Percentiles rank a stretch among this genome's conserved stretches.
Conservation (phyloP, 2,329 filamentous ascomycete species). For the Orbilia oligospora region DNA sequence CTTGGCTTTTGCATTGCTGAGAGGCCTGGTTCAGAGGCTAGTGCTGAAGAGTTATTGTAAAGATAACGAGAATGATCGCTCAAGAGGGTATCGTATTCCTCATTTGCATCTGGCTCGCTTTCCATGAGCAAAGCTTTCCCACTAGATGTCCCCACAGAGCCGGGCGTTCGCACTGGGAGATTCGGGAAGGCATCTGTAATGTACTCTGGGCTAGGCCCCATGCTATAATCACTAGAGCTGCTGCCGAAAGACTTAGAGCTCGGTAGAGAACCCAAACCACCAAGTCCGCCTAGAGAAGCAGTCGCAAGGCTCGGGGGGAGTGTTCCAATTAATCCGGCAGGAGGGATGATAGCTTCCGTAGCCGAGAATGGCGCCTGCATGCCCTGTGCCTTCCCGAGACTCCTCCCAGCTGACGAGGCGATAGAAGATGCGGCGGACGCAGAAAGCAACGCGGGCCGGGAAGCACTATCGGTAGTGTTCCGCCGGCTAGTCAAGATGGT, state of each 20-base stretch:
- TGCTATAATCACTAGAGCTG: constrained; percentile 57
- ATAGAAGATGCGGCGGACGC: constrained; percentile 51
- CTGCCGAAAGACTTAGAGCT: constrained; percentile 55
- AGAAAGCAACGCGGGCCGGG: constrained; percentile 45
- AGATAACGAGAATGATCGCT: constrained; percentile 58
- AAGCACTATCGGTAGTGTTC: constrained; percentile 58
- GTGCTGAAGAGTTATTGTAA: constrained; percentile 46
- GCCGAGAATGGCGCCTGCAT: constrained; percentile 48
- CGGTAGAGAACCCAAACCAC: constrained; percentile 42
- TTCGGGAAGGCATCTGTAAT: constrained; percentile 54
- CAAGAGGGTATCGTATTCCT: constrained; percentile 57
- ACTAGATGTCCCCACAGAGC: constrained; percentile 52
- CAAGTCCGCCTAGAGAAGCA: constrained; percentile 43
- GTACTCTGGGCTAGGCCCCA: constrained; percentile 56
- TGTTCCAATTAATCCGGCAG: constrained; percentile 56
- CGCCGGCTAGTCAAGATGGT: constrained; percentile 45
- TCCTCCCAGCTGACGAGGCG: constrained; percentile 40
- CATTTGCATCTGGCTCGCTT: constrained; percentile 55
- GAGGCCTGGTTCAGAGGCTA: constrained; percentile 34
- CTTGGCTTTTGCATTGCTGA: constrained; percentile 54
- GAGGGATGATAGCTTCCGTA: constrained; percentile 49
- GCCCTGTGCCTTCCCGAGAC: constrained; percentile 51
- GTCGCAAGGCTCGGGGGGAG: constrained; percentile 55
- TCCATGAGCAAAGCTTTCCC: constrained; percentile 61
- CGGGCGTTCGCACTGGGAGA: constrained; percentile 36